Evolutionary conservation across 306 rosid genomes (phyloP).

Genomic region (Vigna mungo): DNA sequence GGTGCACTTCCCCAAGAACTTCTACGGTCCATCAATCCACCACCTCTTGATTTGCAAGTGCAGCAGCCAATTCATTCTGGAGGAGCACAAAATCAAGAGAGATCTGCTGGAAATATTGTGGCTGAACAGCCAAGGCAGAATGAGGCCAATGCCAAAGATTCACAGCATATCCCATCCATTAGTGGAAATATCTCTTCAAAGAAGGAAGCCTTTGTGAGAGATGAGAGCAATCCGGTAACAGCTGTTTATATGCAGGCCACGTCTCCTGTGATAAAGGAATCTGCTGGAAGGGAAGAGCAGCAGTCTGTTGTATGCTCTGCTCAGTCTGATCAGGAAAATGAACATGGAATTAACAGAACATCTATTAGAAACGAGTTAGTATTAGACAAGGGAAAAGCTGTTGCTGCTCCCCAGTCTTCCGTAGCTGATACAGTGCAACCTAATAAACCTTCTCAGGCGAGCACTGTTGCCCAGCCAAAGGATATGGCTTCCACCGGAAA

Average conservation of each 20-base stretch:
- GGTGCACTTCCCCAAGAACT: constrained; percentile 93
- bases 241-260: constrained; percentile 58
- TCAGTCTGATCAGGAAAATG: constrained; percentile 72
- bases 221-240: constrained; percentile 61
- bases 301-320: constrained; percentile 53
- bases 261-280: constrained; percentile 62
- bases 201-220: constrained; percentile 68
- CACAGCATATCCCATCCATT: constrained; percentile 56
- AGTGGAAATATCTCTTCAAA: constrained; percentile 59
- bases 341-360: constrained; percentile 57
- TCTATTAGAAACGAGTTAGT: constrained; percentile 64
- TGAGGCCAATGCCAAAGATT: constrained; percentile 67
- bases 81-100: constrained; percentile 70
- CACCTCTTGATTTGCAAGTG: constrained; percentile 78
- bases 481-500: constrained; percentile 72
- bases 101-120: constrained; percentile 61
- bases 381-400: constrained; percentile 82
- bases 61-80: constrained; percentile 68
- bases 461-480: constrained; percentile 65
- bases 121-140: constrained; percentile 59
- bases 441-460: constrained; percentile 67
- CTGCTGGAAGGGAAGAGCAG: constrained; percentile 80
- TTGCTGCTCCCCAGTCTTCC: constrained; percentile 64
- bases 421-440: constrained; percentile 65
- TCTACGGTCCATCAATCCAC: constrained; percentile 85